Conservation (phyloP, 768 basidiomycete species). For the Dentipellis fragilis region DNA sequence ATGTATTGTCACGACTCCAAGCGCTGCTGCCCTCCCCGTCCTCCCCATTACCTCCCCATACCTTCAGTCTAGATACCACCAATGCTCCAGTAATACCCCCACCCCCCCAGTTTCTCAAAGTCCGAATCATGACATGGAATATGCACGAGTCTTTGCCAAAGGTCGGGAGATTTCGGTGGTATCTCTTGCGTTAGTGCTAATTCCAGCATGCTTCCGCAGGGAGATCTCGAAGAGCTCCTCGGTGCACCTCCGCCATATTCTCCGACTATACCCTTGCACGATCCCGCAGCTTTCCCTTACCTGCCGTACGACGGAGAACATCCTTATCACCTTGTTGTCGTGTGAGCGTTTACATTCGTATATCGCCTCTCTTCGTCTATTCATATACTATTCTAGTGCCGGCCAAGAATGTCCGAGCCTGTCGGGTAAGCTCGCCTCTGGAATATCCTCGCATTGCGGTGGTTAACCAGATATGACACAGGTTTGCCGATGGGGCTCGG, state of each 20-base stretch:
- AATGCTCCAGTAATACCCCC: slow-evolving; percentile 15
- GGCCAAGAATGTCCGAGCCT: slow-evolving; percentile 81
- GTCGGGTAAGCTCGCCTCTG: slow-evolving; percentile 35
- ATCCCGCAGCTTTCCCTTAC: slow-evolving; percentile 26
- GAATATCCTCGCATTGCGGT: background rate
- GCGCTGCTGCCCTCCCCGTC: slow-evolving; percentile 33
- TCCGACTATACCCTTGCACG: slow-evolving; percentile 12
- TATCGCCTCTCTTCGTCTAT: slow-evolving; percentile 5
- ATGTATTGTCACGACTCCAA: slow-evolving; percentile 41
- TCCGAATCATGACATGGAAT: slow-evolving; percentile 71
- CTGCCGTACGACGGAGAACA: slow-evolving; percentile 47
- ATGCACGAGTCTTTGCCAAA: slow-evolving; percentile 81
- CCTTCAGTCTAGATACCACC: slow-evolving; percentile 15
- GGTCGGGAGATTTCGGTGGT: slow-evolving; percentile 23
- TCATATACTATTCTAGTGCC: slow-evolving; percentile 29
- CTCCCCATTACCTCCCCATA: slow-evolving; percentile 14
- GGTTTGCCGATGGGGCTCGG: slow-evolving; percentile 74
- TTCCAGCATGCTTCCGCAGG: slow-evolving; percentile 28
- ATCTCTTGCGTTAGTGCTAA: too few species aligned
- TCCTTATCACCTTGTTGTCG: slow-evolving; percentile 70
- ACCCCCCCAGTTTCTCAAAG: slow-evolving; percentile 43
- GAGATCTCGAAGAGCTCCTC: slow-evolving; percentile 62
- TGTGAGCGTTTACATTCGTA: slow-evolving; percentile 34
- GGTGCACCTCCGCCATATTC: slow-evolving; percentile 45
- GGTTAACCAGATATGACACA: slow-evolving; percentile 16